Base-by-base conservation (phyloP, 108 stramenopile genomes). In the Ochromonas danica region DNA sequence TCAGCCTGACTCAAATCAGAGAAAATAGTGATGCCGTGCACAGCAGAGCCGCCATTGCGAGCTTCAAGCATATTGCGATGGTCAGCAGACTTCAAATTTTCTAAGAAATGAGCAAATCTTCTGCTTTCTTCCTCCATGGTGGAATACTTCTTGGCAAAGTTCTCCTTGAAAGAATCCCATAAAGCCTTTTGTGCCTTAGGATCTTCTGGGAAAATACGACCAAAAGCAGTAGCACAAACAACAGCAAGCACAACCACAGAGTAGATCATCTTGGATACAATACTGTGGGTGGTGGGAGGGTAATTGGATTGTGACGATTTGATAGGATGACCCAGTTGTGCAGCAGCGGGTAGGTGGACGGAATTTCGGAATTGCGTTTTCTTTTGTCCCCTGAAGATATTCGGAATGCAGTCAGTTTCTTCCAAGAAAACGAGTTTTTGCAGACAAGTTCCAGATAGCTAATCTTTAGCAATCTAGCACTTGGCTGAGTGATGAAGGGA, bases 1-100 rank as follows among this genome's bases (percentile, higher is more conserved):
- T 75, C 72, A 27, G 43, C 72, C 38, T 75, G 72, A 36, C 45
- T 75, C 40, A 75, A 41, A 36, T 75, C 72, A 27, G 72, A 75
- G 40, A 75, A 75, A 10, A 17, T 60, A 36, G 72, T 75, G 72
- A 75, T 25, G 38, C 72, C 72, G 51, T 75, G 72, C 40, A 31
- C 27, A 31, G 72, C 72, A 39, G 45, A 57, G 3, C 72, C 72
- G 31, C 72, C 72, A 38, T 45, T 41, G 17, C 28, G 14, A 39
- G 30, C 3, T 41, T 75, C 72, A 3, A 57, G 14, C 41, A 6
- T 33, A 25, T 75, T 75, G 14, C 72, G 14, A 28, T 31, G 72
- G 31, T 75, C 72, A 30, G 51, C 51, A 3, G 25, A 35, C 14
- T 41, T 38, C 6, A 75, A 27, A 36, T 75, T 75, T 31, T 60